These are phyloP conservation scores for Taphrina deformans DNA, from an alignment of 1,139 yeast genomes.

Conservation along the genomic window DNA sequence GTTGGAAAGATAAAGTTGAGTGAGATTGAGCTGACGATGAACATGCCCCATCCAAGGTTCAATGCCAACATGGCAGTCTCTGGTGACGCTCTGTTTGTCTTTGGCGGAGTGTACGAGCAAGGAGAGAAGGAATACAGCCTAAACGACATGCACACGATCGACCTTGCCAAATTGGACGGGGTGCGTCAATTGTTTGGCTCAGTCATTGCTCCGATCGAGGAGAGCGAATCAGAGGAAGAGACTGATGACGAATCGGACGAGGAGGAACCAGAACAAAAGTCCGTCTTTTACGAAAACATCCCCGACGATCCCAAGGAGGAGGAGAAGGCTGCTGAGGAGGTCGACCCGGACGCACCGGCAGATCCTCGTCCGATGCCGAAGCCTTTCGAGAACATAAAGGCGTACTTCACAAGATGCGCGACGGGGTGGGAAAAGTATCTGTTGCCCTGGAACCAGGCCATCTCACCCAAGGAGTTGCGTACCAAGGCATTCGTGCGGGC, in stretches of 20 bases:
- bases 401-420: constrained; percentile 24
- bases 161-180: constrained; percentile 83
- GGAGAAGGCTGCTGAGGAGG: constrained; percentile 59
- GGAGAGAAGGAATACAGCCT: constrained; percentile 82
- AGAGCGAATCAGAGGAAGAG: constrained; percentile 57
- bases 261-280: constrained; percentile 65
- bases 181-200: constrained; percentile 49
- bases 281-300: constrained; percentile 60
- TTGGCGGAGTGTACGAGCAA: constrained; percentile 86
- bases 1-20: constrained; percentile 56
- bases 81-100: constrained; percentile 81
- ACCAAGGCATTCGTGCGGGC: constrained; percentile 85
- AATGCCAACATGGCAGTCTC: constrained; percentile 83
- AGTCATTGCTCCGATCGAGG: constrained; percentile 78
- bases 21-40: constrained; percentile 48
- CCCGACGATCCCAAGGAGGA: constrained; percentile 58
- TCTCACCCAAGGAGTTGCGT: constrained; percentile 64
- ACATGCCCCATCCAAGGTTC: constrained; percentile 47
- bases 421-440: constrained; percentile 25
- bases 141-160: constrained; percentile 83
- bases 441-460: constrained; percentile 19
- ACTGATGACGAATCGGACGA: constrained; percentile 59
- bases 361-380: constrained; percentile 64
- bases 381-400: constrained; percentile 55
- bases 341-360: constrained; percentile 26